A percentile compares a stretch with the other conserved stretches of the same genome.
Conservation (phyloP, 2,329 filamentous ascomycete species). For the Alternaria brassicicola region DNA sequence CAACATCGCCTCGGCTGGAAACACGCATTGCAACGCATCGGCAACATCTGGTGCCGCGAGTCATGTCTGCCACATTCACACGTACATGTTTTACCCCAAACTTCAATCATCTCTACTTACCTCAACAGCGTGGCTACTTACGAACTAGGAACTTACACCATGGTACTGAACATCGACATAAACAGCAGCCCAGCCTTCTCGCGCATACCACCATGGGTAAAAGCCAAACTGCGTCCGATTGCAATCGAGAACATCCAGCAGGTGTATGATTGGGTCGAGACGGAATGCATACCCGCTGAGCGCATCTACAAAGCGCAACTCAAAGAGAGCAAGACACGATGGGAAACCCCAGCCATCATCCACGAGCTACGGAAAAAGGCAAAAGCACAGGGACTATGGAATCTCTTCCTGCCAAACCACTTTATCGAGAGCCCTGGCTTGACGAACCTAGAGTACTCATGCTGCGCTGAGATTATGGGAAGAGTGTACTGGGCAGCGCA, state of each 20-base stretch:
- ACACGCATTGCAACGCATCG: constrained; percentile 20
- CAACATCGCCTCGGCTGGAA: constrained; percentile 5
- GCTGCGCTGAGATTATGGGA: constrained; percentile 56
- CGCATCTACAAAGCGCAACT: constrained; percentile 52
- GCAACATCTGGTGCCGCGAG: constrained; percentile 19
- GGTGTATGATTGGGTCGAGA: constrained; percentile 54
- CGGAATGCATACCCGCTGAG: constrained; percentile 53
- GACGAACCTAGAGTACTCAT: constrained; percentile 55
- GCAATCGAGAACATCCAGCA: constrained; percentile 53
- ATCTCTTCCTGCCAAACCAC: constrained; percentile 51
- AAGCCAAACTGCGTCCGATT: constrained; percentile 57
- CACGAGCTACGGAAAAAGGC: constrained; percentile 52
- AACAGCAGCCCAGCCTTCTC: constrained; percentile 47
- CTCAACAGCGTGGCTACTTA: not conserved
- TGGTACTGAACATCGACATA: constrained; percentile 26
- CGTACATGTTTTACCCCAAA: constrained; percentile 5
- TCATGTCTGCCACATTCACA: constrained; percentile 20
- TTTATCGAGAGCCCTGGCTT: constrained; percentile 53
- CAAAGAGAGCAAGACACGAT: constrained; percentile 34
- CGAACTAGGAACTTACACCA: constrained; percentile 1
- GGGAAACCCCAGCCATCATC: constrained; percentile 52
- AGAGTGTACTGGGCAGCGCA: constrained; percentile 55
- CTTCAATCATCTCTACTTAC: constrained; percentile 8
- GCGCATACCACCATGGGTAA: constrained; percentile 54
- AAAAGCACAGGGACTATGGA: constrained; percentile 49